Evolutionary conservation across 73 alveolate genomes (phyloP).

Genomic region (Tetrahymena elliotti): DNA sequence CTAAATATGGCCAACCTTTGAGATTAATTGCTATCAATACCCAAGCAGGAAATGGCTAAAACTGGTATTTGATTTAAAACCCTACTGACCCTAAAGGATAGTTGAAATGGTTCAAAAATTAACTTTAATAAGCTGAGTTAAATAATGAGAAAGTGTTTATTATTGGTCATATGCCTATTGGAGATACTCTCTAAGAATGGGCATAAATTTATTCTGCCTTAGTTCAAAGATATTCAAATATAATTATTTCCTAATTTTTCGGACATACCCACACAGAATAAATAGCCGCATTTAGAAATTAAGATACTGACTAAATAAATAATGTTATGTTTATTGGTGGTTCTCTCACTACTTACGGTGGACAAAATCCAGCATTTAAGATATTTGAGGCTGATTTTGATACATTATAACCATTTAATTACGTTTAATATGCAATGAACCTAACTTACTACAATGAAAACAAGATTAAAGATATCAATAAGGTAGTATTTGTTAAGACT

Average conservation of each 20-base stretch:
- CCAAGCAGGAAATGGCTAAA: constrained; percentile 27
- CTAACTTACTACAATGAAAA: constrained; percentile 5
- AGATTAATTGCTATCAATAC: constrained; percentile 34
- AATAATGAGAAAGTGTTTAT: constrained; percentile 18
- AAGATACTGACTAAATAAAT: neutral
- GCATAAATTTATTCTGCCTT: constrained; percentile 31
- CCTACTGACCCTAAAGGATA: constrained; percentile 38
- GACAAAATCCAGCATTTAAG: constrained; percentile 17
- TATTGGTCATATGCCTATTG: constrained; percentile 33
- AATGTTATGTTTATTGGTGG: constrained; percentile 20
- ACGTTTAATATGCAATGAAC: constrained; percentile 9
- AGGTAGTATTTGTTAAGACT: neutral
- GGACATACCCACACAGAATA: constrained; percentile 43
- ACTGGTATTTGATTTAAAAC: constrained; percentile 26
- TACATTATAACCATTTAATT: constrained; percentile 21
- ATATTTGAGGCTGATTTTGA: constrained; percentile 20
- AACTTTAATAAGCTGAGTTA: constrained; percentile 6
- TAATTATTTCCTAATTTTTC: constrained; percentile 19
- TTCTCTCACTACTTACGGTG: constrained; percentile 23
- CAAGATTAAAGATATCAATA: neutral
- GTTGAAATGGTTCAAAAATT: constrained; percentile 15
- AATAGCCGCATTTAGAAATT: constrained; percentile 2
- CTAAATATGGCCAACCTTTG: constrained; percentile 1
- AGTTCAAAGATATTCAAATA: constrained; percentile 11
- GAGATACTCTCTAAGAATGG: constrained; percentile 32